Conservation (phyloP, 306 rosid genomes). For the Casuarina glauca region DNA sequence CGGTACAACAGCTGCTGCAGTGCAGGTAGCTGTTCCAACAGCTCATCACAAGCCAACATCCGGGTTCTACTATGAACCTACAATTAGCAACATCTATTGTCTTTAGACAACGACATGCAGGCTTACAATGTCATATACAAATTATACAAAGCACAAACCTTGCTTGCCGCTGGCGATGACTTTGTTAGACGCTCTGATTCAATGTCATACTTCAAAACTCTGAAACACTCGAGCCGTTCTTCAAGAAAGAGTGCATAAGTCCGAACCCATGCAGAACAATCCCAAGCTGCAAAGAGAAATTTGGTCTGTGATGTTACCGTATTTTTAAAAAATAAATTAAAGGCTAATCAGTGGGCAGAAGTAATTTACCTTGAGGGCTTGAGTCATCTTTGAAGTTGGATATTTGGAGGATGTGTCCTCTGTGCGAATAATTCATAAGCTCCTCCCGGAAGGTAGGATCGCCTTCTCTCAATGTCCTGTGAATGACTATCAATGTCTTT, state of each 20-base stretch:
- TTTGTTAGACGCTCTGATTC: slow-evolving; percentile 72
- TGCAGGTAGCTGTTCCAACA: slow-evolving; percentile 85
- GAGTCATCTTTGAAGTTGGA: slow-evolving; percentile 91
- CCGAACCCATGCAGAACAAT: slow-evolving; percentile 92
- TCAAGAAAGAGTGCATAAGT: slow-evolving; percentile 80
- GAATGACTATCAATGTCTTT: slow-evolving; percentile 90
- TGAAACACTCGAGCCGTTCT: slow-evolving; percentile 80
- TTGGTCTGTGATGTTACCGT: slow-evolving; percentile 25
- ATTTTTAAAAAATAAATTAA: neutral
- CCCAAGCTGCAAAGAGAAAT: slow-evolving; percentile 79
- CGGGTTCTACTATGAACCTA: slow-evolving; percentile 70
- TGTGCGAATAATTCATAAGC: slow-evolving; percentile 56
- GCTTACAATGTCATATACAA: neutral
- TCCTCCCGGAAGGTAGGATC: slow-evolving; percentile 88
- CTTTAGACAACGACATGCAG: slow-evolving; percentile 15
- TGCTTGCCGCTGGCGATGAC: slow-evolving; percentile 41
- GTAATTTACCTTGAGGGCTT: slow-evolving; percentile 65
- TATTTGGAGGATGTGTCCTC: slow-evolving; percentile 76
- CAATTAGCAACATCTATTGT: slow-evolving; percentile 24
- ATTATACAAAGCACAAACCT: slow-evolving; percentile 42
- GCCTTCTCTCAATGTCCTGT: slow-evolving; percentile 91
- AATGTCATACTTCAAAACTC: slow-evolving; percentile 74
- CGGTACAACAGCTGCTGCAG: slow-evolving; percentile 86
- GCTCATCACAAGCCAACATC: slow-evolving; percentile 44
- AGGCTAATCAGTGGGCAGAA: slow-evolving; percentile 5